Evolutionary conservation across 768 basidiomycete species (phyloP), one percentile per base, ranked within the genome.

Genomic region (Chalciporus chontae): DNA sequence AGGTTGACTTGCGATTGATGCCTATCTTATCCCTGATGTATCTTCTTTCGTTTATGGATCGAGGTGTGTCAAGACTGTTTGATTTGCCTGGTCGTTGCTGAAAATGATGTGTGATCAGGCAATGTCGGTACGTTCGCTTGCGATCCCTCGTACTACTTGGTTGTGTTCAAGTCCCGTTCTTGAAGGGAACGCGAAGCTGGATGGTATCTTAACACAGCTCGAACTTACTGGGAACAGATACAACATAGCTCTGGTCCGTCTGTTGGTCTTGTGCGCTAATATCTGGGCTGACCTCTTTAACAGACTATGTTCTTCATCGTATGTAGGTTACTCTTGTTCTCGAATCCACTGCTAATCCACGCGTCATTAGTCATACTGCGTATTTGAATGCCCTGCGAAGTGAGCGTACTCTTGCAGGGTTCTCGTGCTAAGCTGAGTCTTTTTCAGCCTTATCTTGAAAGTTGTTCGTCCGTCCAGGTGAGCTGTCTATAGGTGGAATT

Each of bases 231-330:
- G 81, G 8, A 75, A 80, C 58, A 68, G 77, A 55, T 89, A 84
- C 54, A 86, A 86, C 52, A 78, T 85, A 34, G 83, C 83, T 0
- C 62, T 87, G 61, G 85, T 85, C 40, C 14, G 72, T 43, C 14
- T 3, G 6, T n/a, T 41, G 7, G n/a, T 24, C 14, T 7, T 8
- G 13, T 18, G 17, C 18, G 15, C 15, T 32, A 23, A 50, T 5
- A 5, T 2, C 2, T 18, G 14, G n/a, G 21, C 32, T 42, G 4
- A 54, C 24, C 17, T 6, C 11, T 27, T 3, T 26, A 23, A 8
- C 45, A 86, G 84, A 85, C 83, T 0, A 81, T 83, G 78, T 87
- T 77, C 58, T 86, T 85, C 61, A 77, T 87, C 37, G 84, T 85
- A 58, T 47, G 81, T 66, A 8, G 15, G n/a, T 13, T 37, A 8